phyloP scores from a whole-genome alignment of 2,329 filamentous ascomycete genomes.

The Botrytis sinoallii region DNA sequence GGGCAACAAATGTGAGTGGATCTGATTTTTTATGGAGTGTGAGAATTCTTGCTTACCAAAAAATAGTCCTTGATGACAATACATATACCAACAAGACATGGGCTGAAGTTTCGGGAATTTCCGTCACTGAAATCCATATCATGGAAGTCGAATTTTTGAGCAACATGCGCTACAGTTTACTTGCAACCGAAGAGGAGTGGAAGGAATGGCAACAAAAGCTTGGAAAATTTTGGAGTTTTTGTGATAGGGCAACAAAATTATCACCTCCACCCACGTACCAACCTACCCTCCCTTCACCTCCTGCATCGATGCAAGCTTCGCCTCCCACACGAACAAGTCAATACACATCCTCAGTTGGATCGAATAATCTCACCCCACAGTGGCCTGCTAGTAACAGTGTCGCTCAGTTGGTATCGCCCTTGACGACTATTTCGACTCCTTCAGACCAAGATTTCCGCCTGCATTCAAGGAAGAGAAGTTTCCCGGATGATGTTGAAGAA shows the following conservation, averaged over 20 bases:
- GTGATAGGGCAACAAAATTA: conserved; percentile 32
- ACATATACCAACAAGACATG: conserved; percentile 99
- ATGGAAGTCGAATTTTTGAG: conserved; percentile 99
- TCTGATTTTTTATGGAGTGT: neutral
- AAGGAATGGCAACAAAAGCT: conserved; percentile 80
- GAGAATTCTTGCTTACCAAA: conserved; percentile 28
- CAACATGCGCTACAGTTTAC: conserved; percentile 93
- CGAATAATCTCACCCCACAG: conserved; percentile 35
- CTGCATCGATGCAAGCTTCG: conserved; percentile 48
- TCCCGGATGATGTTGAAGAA: conserved; percentile 52
- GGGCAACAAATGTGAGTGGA: conserved; percentile 81
- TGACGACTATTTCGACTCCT: conserved; percentile 37
- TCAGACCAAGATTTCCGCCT: conserved; percentile 39
- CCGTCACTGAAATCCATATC: conserved; percentile 91
- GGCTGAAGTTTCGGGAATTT: conserved; percentile 95
- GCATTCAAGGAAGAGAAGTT: conserved; percentile 53
- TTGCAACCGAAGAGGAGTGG: conserved; percentile 85
- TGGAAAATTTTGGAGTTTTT: conserved; percentile 74
- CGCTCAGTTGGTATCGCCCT: conserved; percentile 34
- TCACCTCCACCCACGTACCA: conserved; percentile 39
- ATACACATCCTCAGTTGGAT: conserved; percentile 36
- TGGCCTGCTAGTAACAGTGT: conserved; percentile 41
- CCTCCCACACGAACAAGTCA: conserved; percentile 43
- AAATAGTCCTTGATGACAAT: conserved; percentile 85
- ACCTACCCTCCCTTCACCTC: conserved; percentile 49